Evolutionary conservation across 2,329 filamentous ascomycete genomes (phyloP).

Genomic region (Lachnellula subtilissima): DNA sequence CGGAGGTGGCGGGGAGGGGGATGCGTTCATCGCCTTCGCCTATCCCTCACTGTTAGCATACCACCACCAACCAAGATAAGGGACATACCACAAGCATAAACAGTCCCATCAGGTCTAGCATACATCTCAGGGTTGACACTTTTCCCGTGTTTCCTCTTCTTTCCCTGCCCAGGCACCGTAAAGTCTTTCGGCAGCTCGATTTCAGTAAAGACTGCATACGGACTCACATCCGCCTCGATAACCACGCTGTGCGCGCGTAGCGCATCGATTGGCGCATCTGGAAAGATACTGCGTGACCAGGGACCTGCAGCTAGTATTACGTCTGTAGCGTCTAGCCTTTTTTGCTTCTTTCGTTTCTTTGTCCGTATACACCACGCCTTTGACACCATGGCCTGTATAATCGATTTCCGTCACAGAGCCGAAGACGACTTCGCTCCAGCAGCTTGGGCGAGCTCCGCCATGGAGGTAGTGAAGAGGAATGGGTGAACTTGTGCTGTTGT

Average conservation of each 20-base stretch:
- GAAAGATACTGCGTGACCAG: conserved; percentile 58
- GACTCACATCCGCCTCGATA: conserved; percentile 59
- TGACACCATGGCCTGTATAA: conserved; percentile 54
- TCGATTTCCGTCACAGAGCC: conserved; percentile 67
- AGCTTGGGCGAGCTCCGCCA: conserved; percentile 70
- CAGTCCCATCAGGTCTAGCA: conserved; percentile 78
- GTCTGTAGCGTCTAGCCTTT: conserved; percentile 48
- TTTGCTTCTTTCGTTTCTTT: conserved; percentile 44
- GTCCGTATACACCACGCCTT: conserved; percentile 58
- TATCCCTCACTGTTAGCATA: conserved; percentile 22
- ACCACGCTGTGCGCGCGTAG: conserved; percentile 62
- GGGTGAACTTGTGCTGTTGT: conserved; percentile 95
- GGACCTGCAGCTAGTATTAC: conserved; percentile 44
- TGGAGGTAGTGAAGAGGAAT: conserved; percentile 79
- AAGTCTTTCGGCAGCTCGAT: conserved; percentile 69
- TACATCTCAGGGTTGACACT: conserved; percentile 89
- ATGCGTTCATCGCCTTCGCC: conserved; percentile 72
- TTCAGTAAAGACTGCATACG: conserved; percentile 80
- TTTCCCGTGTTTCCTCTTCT: conserved; percentile 52
- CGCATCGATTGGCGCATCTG: conserved; percentile 52
- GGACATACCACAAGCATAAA: conserved; percentile 80
- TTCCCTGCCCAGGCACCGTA: conserved; percentile 45
- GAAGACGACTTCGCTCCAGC: conserved; percentile 61
- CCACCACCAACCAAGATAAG: not conserved
- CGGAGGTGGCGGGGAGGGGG: conserved; percentile 70